These are phyloP conservation scores for Grosmannia clavigera DNA, from an alignment of 2,329 filamentous ascomycete species.

Conservation along the genomic window DNA sequence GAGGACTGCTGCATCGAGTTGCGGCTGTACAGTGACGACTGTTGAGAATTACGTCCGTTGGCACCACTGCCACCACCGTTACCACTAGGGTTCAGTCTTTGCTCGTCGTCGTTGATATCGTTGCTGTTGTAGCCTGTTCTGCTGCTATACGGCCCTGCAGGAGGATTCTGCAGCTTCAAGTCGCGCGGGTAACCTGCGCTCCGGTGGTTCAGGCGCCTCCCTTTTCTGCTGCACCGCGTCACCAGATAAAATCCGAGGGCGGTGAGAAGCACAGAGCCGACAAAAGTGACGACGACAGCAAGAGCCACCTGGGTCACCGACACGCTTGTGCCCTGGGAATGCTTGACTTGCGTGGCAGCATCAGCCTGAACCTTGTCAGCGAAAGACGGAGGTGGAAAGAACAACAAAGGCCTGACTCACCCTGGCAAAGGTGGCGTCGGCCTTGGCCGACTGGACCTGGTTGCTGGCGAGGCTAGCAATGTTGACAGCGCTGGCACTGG, in stretches of 20 bases:
- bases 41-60: background rate
- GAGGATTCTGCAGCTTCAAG: conserved; percentile 12
- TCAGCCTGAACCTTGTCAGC: conserved; percentile 14
- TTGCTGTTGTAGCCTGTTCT: background rate
- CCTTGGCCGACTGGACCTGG: conserved; percentile 18
- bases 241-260: conserved; percentile 25
- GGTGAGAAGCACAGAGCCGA: conserved; percentile 28
- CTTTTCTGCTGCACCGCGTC: conserved; percentile 17
- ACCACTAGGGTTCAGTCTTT: background rate
- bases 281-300: conserved; percentile 28
- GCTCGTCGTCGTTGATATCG: background rate
- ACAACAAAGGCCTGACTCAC: conserved; percentile 11
- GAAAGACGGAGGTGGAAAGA: background rate
- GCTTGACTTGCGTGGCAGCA: conserved; percentile 19
- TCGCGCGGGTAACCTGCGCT: conserved; percentile 15
- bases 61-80: no score
- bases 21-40: background rate
- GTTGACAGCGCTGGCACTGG: conserved; percentile 14
- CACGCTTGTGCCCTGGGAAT: conserved; percentile 25
- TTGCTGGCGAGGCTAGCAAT: conserved; percentile 15
- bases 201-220: conserved; percentile 1
- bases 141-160: background rate
- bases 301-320: conserved; percentile 29
- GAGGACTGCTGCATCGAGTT: background rate
- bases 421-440: conserved; percentile 19